phyloP scores from a whole-genome alignment of 805 yeast genomes.

The Metschnikowia henanensis region DNA sequence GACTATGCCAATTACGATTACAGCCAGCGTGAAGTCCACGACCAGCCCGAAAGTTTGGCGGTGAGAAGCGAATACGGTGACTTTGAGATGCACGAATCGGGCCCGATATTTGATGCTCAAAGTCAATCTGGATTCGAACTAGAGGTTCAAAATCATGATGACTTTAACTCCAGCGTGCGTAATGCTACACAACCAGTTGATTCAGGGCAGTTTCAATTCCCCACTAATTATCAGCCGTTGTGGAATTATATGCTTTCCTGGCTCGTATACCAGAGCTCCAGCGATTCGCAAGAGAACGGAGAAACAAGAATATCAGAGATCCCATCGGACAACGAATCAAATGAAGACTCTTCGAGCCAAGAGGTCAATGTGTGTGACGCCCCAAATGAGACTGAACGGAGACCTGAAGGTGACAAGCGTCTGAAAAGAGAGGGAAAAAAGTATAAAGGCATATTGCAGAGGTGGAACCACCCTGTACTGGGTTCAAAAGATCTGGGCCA shows the following conservation, averaged over 20 bases:
- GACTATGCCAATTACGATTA: slow-evolving; percentile 38
- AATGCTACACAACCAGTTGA: too few relatives aligned
- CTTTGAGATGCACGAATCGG: neutral
- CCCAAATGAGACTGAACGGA: too few relatives aligned
- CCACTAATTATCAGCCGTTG: slow-evolving; percentile 27
- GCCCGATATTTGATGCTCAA: neutral
- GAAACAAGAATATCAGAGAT: slow-evolving; percentile 11
- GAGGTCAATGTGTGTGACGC: too few relatives aligned
- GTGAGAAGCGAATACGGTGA: slow-evolving; percentile 2
- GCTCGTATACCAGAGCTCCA: slow-evolving; percentile 26
- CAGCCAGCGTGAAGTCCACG: slow-evolving; percentile 23
- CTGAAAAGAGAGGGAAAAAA: slow-evolving; percentile 6
- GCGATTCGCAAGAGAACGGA: neutral
- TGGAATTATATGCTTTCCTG: slow-evolving; percentile 41
- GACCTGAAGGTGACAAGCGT: neutral
- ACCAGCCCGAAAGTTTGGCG: slow-evolving; percentile 5
- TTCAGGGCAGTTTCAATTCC: neutral
- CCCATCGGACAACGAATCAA: neutral
- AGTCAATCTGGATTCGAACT: neutral
- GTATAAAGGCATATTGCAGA: slow-evolving; percentile 25
- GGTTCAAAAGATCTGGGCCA: slow-evolving; percentile 12
- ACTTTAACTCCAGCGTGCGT: too few relatives aligned
- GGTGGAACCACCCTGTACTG: slow-evolving; percentile 31
- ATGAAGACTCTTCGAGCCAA: too few relatives aligned
- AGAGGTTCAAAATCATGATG: too few relatives aligned